These are phyloP conservation scores for Pichia rugopelliculosa DNA, from an alignment of 805 yeast genomes.

Conservation along the genomic window DNA sequence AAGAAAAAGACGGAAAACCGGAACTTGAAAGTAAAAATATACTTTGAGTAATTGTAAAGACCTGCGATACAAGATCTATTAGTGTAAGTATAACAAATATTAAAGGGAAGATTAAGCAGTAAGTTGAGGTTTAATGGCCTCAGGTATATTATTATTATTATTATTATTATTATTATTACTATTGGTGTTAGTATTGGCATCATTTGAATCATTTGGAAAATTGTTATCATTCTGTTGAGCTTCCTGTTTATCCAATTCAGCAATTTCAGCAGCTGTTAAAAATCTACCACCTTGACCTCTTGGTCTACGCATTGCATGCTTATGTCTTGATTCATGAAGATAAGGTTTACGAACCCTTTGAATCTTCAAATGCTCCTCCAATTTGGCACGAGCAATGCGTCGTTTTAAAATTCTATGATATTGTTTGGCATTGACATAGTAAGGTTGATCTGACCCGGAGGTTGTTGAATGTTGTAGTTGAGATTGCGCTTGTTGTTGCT, in stretches of 20 bases:
- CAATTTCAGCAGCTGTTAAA: slow-evolving; percentile 87
- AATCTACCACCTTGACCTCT: slow-evolving; percentile 99
- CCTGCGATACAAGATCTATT: too few species aligned
- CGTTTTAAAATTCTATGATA: slow-evolving; percentile 91
- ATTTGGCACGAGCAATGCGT: slow-evolving; percentile 85
- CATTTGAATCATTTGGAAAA: neutral
- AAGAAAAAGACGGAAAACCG: neutral
- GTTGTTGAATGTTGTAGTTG: neutral
- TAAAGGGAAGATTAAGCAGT: neutral
- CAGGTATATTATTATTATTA: neutral
- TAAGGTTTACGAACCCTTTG: slow-evolving; percentile 91
- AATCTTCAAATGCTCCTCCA: slow-evolving; percentile 81
- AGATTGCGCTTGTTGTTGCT: neutral
- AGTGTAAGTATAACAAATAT: too few species aligned
- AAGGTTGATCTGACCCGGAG: slow-evolving; percentile 63
- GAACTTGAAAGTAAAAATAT: neutral
- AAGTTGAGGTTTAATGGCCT: neutral
- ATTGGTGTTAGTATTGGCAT: neutral
- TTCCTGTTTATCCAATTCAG: slow-evolving; percentile 33
- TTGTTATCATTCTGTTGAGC: neutral
- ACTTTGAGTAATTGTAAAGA: neutral
- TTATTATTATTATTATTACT: neutral
- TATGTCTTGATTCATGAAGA: slow-evolving; percentile 93
- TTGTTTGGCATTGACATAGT: slow-evolving; percentile 96
- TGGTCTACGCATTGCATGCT: slow-evolving; percentile 98